Base-by-base conservation (phyloP, 2,329 filamentous ascomycete species). In the Colletotrichum lindemuthianum region DNA sequence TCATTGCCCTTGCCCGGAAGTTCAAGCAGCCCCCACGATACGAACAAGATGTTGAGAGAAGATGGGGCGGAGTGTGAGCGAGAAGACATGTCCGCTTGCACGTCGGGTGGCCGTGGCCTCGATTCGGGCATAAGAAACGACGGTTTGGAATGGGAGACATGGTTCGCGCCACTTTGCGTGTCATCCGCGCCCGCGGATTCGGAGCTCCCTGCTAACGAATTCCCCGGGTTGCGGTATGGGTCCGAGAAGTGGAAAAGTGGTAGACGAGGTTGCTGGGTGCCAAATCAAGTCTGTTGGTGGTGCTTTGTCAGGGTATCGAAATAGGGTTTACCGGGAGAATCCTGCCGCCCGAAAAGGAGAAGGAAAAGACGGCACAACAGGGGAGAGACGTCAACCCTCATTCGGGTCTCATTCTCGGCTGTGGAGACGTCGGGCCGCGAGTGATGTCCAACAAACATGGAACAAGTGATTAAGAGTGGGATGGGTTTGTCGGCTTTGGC, bases 251-350 rank as follows among this genome's bases (percentile, higher is more conserved):
- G 37, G 45, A 47, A 48, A 55, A 41, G 7, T n/a, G 13, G n/a
- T 43, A 40, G 41, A 45, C 24, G 32, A 56, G 34, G 51, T 47
- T 43, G 36, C 49, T 16, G 45, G 44, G 44, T 44, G 32, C 41
- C 33, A 58, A 33, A 56, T 33, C 34, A 47, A 37, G 45, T 50
- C 45, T 43, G 55, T 58, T 52, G 40, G 39, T 60, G 16, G 51
- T 65, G 40, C 24, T 33, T 64, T 44, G 57, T 55, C 44, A 43
- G 58, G 15, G 58, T 41, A 16, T 48, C 11, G 4, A 49, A 63
- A 65, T 63, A 63, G 63, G 63, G 63, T 65, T 57, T 57, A 36
- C 63, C 36, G 58, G 58, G 47, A 65, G 41, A 44, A 57, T 48
- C 47, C 41, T 43, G 41, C 58, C 36, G 51, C 52, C 37, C 41